Percentiles rank a stretch among this genome's conserved stretches.
These are phyloP conservation scores for Pyronema omphalodes DNA, from an alignment of 495 filamentous ascomycete genomes.

Conservation along the genomic window DNA sequence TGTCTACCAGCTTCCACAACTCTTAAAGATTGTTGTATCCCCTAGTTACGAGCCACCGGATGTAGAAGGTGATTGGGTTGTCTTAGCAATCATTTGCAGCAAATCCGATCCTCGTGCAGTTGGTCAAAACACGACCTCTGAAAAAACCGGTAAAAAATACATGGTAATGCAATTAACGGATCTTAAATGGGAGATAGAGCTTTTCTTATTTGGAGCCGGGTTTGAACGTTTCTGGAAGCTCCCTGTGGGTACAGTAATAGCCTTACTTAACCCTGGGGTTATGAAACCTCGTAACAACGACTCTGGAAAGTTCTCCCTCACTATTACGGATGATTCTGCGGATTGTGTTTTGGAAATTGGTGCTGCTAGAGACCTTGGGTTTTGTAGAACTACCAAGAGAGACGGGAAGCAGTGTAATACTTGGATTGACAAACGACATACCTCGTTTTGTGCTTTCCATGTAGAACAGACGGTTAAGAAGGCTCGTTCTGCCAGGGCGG, in stretches of 20 bases:
- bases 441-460: constrained; percentile 86
- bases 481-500: constrained; percentile 51
- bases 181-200: constrained; percentile 74
- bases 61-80: constrained; percentile 66
- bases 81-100: constrained; percentile 68
- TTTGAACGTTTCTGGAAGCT: constrained; percentile 87
- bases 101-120: constrained; percentile 67
- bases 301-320: constrained; percentile 65
- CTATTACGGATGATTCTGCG: constrained; percentile 59
- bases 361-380: constrained; percentile 65
- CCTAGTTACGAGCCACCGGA: constrained; percentile 76
- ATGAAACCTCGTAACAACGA: constrained; percentile 63
- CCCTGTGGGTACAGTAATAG: constrained; percentile 65
- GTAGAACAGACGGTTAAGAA: constrained; percentile 59
- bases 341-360: constrained; percentile 87
- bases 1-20: constrained; percentile 57
- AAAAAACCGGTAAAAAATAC: constrained; percentile 40
- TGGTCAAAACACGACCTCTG: constrained; percentile 31
- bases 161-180: constrained; percentile 83
- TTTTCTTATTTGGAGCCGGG: constrained; percentile 79
- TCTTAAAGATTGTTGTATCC: constrained; percentile 60
- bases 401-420: constrained; percentile 61
- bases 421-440: constrained; percentile 78
- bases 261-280: constrained; percentile 81
- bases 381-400: constrained; percentile 66